These are phyloP conservation scores for Curvularia hawaiiensis DNA, from an alignment of 2,329 filamentous ascomycete genomes.

Conservation along the genomic window DNA sequence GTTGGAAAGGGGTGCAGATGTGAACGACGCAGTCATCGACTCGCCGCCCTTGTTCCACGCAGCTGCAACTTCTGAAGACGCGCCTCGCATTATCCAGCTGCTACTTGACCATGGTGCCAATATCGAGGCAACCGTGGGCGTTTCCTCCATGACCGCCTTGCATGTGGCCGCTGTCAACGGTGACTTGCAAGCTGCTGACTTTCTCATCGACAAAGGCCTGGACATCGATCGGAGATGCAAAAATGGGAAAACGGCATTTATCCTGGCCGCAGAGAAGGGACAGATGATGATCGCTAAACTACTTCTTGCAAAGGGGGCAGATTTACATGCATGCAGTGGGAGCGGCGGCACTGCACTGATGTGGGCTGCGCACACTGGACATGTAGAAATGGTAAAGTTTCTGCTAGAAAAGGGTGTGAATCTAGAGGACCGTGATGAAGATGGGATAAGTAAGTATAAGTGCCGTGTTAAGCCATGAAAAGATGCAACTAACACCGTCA, in stretches of 20 bases:
- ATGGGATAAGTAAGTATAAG: neutral
- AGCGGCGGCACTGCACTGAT: constrained; percentile 22
- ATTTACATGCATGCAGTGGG: constrained; percentile 16
- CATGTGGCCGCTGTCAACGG: neutral
- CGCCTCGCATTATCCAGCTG: constrained; percentile 22
- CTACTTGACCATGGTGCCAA: constrained; percentile 25
- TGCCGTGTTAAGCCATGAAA: neutral
- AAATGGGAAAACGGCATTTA: constrained; percentile 25
- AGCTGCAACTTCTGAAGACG: constrained; percentile 5
- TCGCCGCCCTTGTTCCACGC: constrained; percentile 14
- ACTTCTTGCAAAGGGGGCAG: constrained; percentile 27
- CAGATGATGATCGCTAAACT: constrained; percentile 18
- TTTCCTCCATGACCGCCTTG: neutral
- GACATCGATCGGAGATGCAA: neutral
- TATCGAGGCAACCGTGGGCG: constrained; percentile 7
- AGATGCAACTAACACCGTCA: neutral
- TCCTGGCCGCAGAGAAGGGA: constrained; percentile 28
- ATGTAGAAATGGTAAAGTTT: constrained; percentile 8
- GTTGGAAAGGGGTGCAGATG: neutral
- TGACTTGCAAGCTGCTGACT: neutral
- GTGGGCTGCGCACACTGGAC: constrained; percentile 23
- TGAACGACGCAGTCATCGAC: neutral
- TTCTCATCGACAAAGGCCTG: neutral
- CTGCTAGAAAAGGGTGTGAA: neutral
- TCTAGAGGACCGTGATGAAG: neutral